Conservation (phyloP, 176 grass and related monocot species). For the Bolboschoenus planiculmis region DNA sequence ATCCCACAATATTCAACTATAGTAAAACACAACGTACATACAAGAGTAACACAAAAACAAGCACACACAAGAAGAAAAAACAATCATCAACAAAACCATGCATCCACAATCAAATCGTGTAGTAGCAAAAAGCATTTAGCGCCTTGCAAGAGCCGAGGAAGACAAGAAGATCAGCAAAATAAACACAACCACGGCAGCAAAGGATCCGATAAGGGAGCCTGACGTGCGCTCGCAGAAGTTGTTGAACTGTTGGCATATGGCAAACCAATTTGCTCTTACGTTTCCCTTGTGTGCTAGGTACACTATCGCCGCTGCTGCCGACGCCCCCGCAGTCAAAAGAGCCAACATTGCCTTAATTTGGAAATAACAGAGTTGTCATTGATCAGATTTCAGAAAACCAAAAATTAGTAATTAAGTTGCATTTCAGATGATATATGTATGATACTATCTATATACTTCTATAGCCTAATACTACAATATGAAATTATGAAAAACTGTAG, state of each 20-base stretch:
- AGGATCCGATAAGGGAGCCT: conserved; percentile 67
- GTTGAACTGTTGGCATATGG: conserved; percentile 82
- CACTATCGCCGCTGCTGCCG: conserved; percentile 53
- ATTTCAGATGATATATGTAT: background rate
- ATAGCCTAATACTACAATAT: background rate
- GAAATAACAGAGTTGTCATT: conserved; percentile 19
- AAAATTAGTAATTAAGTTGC: background rate
- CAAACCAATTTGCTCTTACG: conserved; percentile 65
- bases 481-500: background rate
- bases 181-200: conserved; percentile 50
- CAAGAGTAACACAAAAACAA: background rate
- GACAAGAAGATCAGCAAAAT: conserved; percentile 59
- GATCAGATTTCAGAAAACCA: background rate
- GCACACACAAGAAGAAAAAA: conserved; percentile 12
- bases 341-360: conserved; percentile 71
- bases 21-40: background rate
- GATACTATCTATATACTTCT: background rate
- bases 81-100: conserved; percentile 18
- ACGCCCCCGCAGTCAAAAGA: conserved; percentile 49
- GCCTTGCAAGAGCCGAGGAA: conserved; percentile 37
- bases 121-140: conserved; percentile 23
- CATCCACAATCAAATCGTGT: conserved; percentile 9
- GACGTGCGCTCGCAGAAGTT: conserved; percentile 60
- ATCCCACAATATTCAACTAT: background rate
- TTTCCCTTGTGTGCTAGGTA: conserved; percentile 71